Conservation (phyloP, 768 basidiomycete species). For the Amanita rubescens region DNA sequence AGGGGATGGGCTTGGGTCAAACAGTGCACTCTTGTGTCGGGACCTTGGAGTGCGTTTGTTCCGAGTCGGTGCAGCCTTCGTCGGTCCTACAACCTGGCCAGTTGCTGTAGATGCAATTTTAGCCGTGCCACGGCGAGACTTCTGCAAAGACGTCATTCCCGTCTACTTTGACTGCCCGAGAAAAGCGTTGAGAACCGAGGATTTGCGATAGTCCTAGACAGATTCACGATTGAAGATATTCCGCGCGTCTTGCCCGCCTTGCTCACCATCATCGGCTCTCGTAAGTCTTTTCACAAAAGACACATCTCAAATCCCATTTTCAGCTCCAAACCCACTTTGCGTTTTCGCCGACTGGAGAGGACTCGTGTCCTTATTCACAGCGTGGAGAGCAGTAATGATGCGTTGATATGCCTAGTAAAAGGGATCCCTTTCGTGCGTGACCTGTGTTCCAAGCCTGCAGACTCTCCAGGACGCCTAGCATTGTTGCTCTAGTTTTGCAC, state of each 20-base stretch:
- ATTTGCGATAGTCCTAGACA: not conserved
- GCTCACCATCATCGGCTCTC: not conserved
- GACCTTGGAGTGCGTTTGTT: not conserved
- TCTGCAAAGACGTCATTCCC: not conserved
- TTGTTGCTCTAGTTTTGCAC: too few species aligned
- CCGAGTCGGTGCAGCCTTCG: not conserved
- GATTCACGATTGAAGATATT: conserved; percentile 6
- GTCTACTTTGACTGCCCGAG: not conserved
- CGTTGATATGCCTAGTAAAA: too few species aligned
- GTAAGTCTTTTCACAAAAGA: conserved; percentile 1
- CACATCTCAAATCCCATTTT: conserved; percentile 1
- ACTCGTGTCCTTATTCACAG: too few species aligned
- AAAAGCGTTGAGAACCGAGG: not conserved
- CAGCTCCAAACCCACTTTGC: not conserved
- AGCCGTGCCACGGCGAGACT: not conserved
- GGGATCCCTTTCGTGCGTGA: too few species aligned
- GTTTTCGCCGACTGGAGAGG: too few species aligned
- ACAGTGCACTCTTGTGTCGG: not conserved
- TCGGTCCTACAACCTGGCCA: not conserved
- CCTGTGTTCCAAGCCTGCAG: too few species aligned
- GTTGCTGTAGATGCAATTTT: not conserved
- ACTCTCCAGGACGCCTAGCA: too few species aligned
- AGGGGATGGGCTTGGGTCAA: not conserved
- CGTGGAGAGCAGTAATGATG: too few species aligned
- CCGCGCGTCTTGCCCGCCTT: not conserved